phyloP scores from a whole-genome alignment of 495 filamentous ascomycete genomes.

The Cladorrhinum samala region DNA sequence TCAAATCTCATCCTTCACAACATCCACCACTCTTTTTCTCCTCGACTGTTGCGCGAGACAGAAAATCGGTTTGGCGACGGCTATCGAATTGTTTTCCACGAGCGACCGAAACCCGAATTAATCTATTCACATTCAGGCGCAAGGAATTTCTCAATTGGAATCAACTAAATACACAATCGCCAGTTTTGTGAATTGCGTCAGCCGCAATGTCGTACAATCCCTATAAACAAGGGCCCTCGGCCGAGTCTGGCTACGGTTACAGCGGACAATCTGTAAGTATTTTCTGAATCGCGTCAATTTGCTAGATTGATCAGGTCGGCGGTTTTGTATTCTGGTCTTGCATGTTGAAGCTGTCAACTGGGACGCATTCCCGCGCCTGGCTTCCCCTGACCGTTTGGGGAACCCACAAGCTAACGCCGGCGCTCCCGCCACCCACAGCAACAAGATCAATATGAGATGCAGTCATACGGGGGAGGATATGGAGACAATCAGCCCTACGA shows the following conservation, averaged over 20 bases:
- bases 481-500: conserved; percentile 9
- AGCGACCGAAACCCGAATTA: too few relatives aligned
- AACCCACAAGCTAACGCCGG: background rate
- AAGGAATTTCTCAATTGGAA: background rate
- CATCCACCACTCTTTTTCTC: too few relatives aligned
- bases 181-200: too few relatives aligned
- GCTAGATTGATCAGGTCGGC: background rate
- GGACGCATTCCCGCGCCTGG: too few relatives aligned
- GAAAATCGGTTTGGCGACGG: too few relatives aligned
- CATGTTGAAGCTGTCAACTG: too few relatives aligned
- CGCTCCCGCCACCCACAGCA: background rate
- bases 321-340: too few relatives aligned
- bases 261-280: conserved; percentile 23
- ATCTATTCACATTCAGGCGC: too few relatives aligned
- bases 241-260: conserved; percentile 44
- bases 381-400: background rate
- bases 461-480: conserved; percentile 23
- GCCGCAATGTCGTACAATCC: conserved; percentile 42
- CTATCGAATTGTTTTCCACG: too few relatives aligned
- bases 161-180: background rate
- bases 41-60: too few relatives aligned
- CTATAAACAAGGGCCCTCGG: conserved; percentile 38
- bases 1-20: too few relatives aligned
- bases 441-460: conserved; percentile 38
- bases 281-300: conserved; percentile 1